Conservation (phyloP, 495 filamentous ascomycete species). For the Aspergillus baeticus region DNA sequence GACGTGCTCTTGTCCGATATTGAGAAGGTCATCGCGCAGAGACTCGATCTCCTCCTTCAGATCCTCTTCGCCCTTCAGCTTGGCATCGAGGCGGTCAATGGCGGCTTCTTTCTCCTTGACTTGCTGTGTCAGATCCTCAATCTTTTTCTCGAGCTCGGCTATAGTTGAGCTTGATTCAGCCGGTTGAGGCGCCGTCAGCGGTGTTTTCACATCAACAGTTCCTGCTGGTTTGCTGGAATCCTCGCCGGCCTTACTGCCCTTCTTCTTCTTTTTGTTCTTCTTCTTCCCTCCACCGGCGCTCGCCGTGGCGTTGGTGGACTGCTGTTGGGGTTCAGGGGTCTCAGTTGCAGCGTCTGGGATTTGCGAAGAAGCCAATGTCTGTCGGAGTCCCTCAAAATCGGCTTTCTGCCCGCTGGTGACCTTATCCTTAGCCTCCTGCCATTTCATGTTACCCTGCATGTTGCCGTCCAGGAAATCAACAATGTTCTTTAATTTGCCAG, state of each 20-base stretch:
- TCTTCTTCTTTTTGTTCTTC: constrained; percentile 92
- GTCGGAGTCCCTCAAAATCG: constrained; percentile 38
- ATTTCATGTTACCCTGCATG: constrained; percentile 33
- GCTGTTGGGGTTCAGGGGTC: constrained; percentile 19
- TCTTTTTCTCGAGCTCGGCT: constrained; percentile 49
- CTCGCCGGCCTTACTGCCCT: constrained; percentile 57
- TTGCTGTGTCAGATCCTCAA: constrained; percentile 57
- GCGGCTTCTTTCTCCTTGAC: constrained; percentile 68
- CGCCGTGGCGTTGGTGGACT: constrained; percentile 22
- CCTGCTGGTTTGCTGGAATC: constrained; percentile 37
- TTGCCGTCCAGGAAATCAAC: constrained; percentile 39
- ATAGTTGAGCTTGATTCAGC: constrained; percentile 25
- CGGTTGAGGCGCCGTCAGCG: constrained; percentile 21
- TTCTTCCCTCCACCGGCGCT: constrained; percentile 44
- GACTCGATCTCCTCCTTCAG: constrained; percentile 84
- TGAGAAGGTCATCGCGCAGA: constrained; percentile 72
- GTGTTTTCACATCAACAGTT: constrained; percentile 17
- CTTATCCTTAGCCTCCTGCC: constrained; percentile 36
- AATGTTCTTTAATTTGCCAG: constrained; percentile 31
- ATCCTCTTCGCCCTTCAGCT: constrained; percentile 73
- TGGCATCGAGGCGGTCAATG: constrained; percentile 64
- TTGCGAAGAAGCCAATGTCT: constrained; percentile 27
- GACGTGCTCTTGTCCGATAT: constrained; percentile 77
- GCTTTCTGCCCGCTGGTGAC: constrained; percentile 30
- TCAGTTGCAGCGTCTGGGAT: constrained; percentile 14